Conservation (phyloP, 176 grass and related monocot species). For the Aegilops umbellulata region DNA sequence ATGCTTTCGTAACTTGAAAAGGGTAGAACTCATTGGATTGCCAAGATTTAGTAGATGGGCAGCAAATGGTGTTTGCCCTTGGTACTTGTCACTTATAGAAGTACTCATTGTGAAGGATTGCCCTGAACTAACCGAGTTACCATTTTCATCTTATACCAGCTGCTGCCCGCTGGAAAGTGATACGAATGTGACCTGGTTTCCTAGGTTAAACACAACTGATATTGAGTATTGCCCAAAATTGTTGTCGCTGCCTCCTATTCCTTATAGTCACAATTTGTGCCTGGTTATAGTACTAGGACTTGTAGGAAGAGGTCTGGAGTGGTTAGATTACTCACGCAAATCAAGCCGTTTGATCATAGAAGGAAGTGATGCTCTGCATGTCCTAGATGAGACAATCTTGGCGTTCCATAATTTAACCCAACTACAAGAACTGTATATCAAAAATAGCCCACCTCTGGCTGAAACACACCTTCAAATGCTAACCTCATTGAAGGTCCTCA, state of each 20-base stretch:
- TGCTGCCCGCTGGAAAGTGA: not conserved
- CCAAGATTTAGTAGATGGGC: not conserved
- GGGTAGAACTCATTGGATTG: not conserved
- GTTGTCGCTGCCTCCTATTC: not conserved
- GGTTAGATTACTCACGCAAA: rapidly evolving
- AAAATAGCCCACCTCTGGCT: not conserved
- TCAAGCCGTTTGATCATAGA: not conserved
- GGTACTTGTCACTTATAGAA: not conserved
- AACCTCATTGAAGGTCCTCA: not conserved
- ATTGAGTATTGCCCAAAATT: not conserved
- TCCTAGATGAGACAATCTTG: not conserved
- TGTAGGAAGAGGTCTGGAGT: not conserved
- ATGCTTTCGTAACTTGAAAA: not conserved
- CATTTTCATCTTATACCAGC: not conserved
- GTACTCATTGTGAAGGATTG: not conserved
- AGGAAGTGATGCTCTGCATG: not conserved
- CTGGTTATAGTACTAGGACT: rapidly evolving
- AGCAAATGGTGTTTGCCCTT: not conserved
- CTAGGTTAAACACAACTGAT: not conserved
- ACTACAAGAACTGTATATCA: not conserved
- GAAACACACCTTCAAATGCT: not conserved
- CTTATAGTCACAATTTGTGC: not conserved
- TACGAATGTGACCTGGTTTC: not conserved
- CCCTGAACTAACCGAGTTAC: not conserved
- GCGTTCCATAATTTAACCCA: not conserved